A percentile compares a stretch with the other conserved stretches of the same genome.
phyloP scores from a whole-genome alignment of 208 protist species.

The Wallacemonas collosoma region DNA sequence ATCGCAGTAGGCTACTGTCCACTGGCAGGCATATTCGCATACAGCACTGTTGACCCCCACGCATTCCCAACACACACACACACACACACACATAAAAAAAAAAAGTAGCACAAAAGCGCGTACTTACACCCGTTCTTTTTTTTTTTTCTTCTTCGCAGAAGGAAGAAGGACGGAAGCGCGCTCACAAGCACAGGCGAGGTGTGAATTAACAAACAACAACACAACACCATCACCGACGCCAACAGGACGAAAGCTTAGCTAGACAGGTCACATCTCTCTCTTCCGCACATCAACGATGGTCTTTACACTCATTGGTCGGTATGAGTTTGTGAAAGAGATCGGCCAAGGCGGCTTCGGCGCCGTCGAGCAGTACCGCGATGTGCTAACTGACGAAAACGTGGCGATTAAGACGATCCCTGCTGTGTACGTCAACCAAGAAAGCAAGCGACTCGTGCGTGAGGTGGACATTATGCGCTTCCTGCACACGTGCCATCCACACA shows the following conservation, averaged over 20 bases:
- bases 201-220: no score
- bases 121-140: no score
- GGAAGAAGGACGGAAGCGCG: no score
- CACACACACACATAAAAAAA: constrained; percentile 13
- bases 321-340: constrained; percentile 60
- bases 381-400: constrained; percentile 69
- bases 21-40: no score
- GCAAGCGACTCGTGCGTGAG: constrained; percentile 92
- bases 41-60: no score
- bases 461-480: constrained; percentile 97
- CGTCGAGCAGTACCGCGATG: constrained; percentile 95
- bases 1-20: no score
- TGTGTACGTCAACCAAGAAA: constrained; percentile 88
- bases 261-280: no score
- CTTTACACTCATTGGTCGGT: constrained; percentile 68
- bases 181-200: no score
- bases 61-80: neutral
- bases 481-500: constrained; percentile 91
- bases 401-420: constrained; percentile 92
- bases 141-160: no score
- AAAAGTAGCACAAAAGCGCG: constrained; percentile 7
- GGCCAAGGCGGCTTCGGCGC: constrained; percentile 97
- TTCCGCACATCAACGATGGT: no score
- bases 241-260: no score
- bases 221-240: no score